phyloP scores from a whole-genome alignment of 495 filamentous ascomycete species.

The Alectoria sarmentosa region DNA sequence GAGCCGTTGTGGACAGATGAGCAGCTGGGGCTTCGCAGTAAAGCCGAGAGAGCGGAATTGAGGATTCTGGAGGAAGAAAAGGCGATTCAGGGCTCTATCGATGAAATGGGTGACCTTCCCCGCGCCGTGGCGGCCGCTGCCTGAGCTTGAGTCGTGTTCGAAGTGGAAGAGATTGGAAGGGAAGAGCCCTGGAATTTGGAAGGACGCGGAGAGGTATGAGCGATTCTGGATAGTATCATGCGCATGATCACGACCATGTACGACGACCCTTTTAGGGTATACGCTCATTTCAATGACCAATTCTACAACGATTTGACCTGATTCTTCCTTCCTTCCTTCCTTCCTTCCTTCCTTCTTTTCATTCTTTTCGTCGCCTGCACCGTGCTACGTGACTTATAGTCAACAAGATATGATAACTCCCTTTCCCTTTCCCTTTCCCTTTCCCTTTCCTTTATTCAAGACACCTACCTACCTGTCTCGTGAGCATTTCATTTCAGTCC shows the following conservation, averaged over 20 bases:
- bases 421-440: too few relatives aligned
- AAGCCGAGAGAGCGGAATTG: conserved; percentile 14
- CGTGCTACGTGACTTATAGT: too few relatives aligned
- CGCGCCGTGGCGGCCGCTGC: conserved; percentile 19
- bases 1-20: conserved; percentile 78
- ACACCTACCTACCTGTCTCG: too few relatives aligned
- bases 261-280: background rate
- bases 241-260: background rate
- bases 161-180: background rate
- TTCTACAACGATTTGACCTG: background rate
- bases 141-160: background rate
- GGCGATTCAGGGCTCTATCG: conserved; percentile 18
- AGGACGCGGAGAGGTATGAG: background rate
- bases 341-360: too few relatives aligned
- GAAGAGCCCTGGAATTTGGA: background rate
- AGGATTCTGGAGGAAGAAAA: conserved; percentile 17
- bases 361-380: background rate
- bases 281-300: background rate
- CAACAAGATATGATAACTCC: too few relatives aligned
- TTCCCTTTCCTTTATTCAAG: too few relatives aligned
- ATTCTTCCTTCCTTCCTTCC: background rate
- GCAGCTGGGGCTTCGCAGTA: conserved; percentile 64
- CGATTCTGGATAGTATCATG: background rate
- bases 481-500: too few relatives aligned
- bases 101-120: conserved; percentile 13